phyloP scores from a whole-genome alignment of 73 alveolate species.

The Durusdinium trenchii region DNA sequence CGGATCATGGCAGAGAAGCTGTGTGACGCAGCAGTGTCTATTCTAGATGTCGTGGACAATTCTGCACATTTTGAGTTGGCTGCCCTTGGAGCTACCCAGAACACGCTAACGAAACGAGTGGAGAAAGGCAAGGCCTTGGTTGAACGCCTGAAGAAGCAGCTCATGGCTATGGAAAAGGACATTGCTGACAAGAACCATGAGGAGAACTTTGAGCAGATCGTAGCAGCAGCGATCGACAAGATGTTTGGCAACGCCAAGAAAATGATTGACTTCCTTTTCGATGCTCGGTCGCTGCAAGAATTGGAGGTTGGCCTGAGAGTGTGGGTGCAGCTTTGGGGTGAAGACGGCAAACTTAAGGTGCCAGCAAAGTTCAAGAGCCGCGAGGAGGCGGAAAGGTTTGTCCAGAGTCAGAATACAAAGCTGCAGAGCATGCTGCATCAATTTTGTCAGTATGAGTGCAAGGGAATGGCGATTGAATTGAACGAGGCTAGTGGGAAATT shows the following conservation, averaged over 20 bases:
- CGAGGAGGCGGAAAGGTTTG: background rate
- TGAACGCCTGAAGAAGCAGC: background rate
- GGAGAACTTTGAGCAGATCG: background rate
- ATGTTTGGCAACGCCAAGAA: background rate
- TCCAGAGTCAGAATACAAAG: background rate
- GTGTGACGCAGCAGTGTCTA: background rate
- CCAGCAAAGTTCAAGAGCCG: background rate
- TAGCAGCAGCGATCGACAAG: background rate
- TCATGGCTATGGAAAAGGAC: background rate
- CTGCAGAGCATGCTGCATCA: background rate
- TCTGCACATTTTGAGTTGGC: background rate
- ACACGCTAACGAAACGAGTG: background rate
- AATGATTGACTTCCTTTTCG: background rate
- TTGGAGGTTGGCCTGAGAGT: background rate
- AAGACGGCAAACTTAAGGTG: background rate
- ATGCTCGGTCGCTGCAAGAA: background rate
- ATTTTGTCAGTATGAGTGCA: background rate
- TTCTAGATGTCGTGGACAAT: background rate
- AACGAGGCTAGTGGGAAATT: background rate
- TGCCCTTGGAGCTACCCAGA: background rate
- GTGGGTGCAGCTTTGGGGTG: background rate
- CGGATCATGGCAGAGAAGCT: background rate
- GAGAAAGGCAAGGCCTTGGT: background rate
- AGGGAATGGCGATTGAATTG: background rate
- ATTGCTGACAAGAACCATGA: background rate